Base-by-base conservation (phyloP, 75 land plant species). In the Pinus tabuliformis region DNA sequence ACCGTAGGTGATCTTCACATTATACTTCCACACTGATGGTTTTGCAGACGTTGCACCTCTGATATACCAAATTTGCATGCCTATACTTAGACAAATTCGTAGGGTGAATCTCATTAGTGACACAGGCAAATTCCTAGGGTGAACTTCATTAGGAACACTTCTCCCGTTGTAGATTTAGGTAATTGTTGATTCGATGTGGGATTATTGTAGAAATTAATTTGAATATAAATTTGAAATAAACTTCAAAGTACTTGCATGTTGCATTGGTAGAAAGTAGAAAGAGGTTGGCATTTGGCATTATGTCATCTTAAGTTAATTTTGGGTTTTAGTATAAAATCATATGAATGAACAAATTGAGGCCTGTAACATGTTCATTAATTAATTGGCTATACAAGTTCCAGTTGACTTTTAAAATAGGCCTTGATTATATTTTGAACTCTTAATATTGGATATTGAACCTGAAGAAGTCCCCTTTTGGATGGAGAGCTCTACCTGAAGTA, bases 301-400 rank as follows among this genome's bases (percentile, higher is more conserved):
- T 64, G 39, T 64, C 36, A 33, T 64, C 54, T 49, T 49, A 37
- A 64, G 68, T 17, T 64, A 64, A 15, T 64, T 64, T 64, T 33
- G 6, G 39, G 30, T 11, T 64, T 33, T 37, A 64, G 37, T 64
- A 33, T 30, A 5, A 30, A 16, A 64, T 6, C 11, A 30, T 39
- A 63, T 30, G 12, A 63, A 63, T 4, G 36, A 30, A 28, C 16
- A 33, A 9, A 28, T 64, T 16, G 30, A 64, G 68, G 36, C 17
- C 39, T 28, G 15, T 6, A 22, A 30, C 6, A 33, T 15, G 6
- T 63, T 63, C 65, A 63, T 63, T 9, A 49, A 9, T 49, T 49
- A 9, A 49, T 12, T 49, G 54, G 54, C 9, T 49, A 49, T 49
- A 49, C 54, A 49, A 49, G 54, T 9, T 49, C 12, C 9, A 49